These are phyloP conservation scores for Mortierella polycephala DNA, from an alignment of 371 early-diverging fungal genomes.

Conservation along the genomic window DNA sequence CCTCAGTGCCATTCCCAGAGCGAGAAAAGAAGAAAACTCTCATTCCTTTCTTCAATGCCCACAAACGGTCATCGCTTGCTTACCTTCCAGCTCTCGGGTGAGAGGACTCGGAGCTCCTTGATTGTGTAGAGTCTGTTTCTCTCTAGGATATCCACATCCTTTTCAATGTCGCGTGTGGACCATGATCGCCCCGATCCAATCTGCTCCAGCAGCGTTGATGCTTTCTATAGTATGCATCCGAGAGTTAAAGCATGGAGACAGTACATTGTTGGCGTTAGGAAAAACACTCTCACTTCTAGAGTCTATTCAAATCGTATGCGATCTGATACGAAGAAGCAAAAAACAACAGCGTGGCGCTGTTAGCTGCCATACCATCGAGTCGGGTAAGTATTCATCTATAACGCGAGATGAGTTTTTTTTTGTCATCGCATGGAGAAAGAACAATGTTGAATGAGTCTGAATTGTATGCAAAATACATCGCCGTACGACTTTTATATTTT, in stretches of 20 bases:
- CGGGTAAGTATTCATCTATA: slow-evolving; percentile 46
- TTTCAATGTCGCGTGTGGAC: slow-evolving; percentile 66
- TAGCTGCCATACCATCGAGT: slow-evolving; percentile 42
- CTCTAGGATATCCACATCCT: slow-evolving; percentile 63
- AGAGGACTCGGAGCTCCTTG: slow-evolving; percentile 68
- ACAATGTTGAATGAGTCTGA: neutral
- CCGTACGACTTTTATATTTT: neutral
- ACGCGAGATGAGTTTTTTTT: neutral
- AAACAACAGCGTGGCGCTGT: neutral
- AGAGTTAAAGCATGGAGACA: no score
- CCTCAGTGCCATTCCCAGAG: no score
- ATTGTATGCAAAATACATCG: neutral
- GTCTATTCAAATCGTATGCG: no score
- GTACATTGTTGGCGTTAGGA: no score
- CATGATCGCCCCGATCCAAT: slow-evolving; percentile 71
- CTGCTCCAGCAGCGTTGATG: slow-evolving; percentile 70
- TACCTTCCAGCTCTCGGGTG: slow-evolving; percentile 73
- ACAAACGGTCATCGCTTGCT: neutral
- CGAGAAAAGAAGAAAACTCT: no score
- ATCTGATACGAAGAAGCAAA: no score
- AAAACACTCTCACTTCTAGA: no score
- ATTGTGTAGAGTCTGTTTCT: slow-evolving; percentile 66
- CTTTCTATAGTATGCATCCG: slow-evolving; percentile 54
- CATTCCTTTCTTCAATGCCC: no score
- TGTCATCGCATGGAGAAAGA: neutral